phyloP scores from a whole-genome alignment of 1,284 basidiomycete species.

The Wallemia mellicola region DNA sequence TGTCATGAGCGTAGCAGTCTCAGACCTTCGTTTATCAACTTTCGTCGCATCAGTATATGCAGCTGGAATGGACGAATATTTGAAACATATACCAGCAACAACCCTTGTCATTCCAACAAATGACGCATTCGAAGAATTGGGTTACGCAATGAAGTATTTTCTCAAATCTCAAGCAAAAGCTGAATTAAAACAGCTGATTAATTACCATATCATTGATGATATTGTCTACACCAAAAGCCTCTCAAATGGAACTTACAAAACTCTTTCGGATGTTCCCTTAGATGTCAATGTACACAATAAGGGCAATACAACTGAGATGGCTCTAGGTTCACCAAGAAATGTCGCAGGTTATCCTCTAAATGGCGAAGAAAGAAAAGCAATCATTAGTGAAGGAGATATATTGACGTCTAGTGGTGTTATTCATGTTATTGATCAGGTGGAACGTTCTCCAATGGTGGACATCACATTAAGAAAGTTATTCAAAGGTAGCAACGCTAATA shows the following conservation, averaged over 20 bases:
- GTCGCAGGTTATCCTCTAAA: slow-evolving; percentile 9
- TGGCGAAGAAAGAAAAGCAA: slow-evolving; percentile 12
- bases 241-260: slow-evolving; percentile 24
- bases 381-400: slow-evolving; percentile 22
- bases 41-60: slow-evolving; percentile 75
- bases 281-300: background rate
- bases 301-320: background rate
- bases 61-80: slow-evolving; percentile 36
- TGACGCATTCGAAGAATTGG: slow-evolving; percentile 54
- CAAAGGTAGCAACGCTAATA: slow-evolving; percentile 42
- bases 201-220: slow-evolving; percentile 51
- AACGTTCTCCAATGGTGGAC: slow-evolving; percentile 62
- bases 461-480: slow-evolving; percentile 67
- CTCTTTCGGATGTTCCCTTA: slow-evolving; percentile 13
- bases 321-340: background rate
- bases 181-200: slow-evolving; percentile 50
- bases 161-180: slow-evolving; percentile 33
- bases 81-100: slow-evolving; percentile 36
- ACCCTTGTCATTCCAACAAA: slow-evolving; percentile 73
- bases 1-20: slow-evolving; percentile 49
- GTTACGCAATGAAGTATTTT: slow-evolving; percentile 64
- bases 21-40: slow-evolving; percentile 49
- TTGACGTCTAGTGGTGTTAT: slow-evolving; percentile 70
- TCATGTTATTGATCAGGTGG: slow-evolving; percentile 54
- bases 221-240: slow-evolving; percentile 43